Conservation (phyloP, 2,329 filamentous ascomycete genomes). For the Neofusicoccum umdonicola region DNA sequence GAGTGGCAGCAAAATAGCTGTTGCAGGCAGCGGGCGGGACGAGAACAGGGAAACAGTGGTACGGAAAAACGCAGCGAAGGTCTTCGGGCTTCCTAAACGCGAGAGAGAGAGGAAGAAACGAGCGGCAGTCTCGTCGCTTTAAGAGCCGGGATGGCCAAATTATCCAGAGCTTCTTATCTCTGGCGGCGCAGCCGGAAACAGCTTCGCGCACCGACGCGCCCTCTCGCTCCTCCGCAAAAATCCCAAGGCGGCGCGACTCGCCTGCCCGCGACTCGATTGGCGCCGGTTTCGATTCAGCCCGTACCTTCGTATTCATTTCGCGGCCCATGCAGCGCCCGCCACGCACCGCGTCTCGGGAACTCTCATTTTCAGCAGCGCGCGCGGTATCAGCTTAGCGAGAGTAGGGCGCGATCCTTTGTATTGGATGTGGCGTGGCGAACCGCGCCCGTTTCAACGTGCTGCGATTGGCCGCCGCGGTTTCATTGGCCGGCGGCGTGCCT, state of each 20-base stretch:
- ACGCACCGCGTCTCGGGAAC: neutral
- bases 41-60: neutral
- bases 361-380: no score
- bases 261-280: neutral
- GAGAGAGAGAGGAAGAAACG: neutral
- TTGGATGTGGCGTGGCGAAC: no score
- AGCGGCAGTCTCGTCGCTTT: neutral
- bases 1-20: neutral
- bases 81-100: neutral
- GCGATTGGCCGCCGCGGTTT: no score
- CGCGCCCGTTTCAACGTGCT: no score
- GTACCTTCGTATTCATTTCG: slow-evolving; percentile 13
- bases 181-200: neutral
- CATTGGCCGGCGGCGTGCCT: no score
- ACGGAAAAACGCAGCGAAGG: neutral
- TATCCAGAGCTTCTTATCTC: neutral
- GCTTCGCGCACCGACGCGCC: neutral
- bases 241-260: no score
- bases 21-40: neutral
- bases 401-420: no score
- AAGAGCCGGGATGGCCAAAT: no score
- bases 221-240: neutral
- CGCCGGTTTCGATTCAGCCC: neutral
- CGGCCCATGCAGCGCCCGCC: neutral
- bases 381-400: no score